Percentiles rank a stretch among this genome's conserved stretches.
These are phyloP conservation scores for Hypoxylon perforatum DNA, from an alignment of 495 filamentous ascomycete species.

Conservation along the genomic window DNA sequence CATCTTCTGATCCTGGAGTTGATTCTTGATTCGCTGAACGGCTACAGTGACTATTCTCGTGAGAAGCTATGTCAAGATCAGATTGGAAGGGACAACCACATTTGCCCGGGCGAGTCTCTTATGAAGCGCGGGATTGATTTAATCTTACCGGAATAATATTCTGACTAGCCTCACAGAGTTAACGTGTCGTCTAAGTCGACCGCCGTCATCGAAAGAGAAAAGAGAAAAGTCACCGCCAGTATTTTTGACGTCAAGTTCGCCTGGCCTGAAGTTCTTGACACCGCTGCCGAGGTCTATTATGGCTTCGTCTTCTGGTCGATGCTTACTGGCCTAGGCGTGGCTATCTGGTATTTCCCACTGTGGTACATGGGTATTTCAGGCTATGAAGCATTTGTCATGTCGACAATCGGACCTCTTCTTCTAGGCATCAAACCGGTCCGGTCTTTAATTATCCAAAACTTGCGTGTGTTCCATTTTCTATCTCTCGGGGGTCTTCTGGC, in stretches of 20 bases:
- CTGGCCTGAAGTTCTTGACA: slow-evolving; percentile 79
- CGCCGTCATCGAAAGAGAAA: slow-evolving; percentile 88
- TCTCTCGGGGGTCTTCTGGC: slow-evolving; percentile 83
- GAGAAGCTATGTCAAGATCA: background rate
- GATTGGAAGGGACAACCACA: background rate
- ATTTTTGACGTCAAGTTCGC: slow-evolving; percentile 79
- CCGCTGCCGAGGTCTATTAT: slow-evolving; percentile 89
- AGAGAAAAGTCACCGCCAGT: slow-evolving; percentile 76
- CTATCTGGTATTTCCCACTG: slow-evolving; percentile 98
- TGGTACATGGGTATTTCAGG: slow-evolving; percentile 99
- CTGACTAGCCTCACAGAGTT: slow-evolving; percentile 59
- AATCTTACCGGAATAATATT: slow-evolving; percentile 32
- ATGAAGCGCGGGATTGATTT: slow-evolving; percentile 8
- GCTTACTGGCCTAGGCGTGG: slow-evolving; percentile 85
- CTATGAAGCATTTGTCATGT: slow-evolving; percentile 89
- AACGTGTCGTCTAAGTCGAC: slow-evolving; percentile 74
- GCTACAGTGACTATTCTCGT: background rate
- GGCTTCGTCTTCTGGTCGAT: slow-evolving; percentile 97
- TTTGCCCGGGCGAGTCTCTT: slow-evolving; percentile 49
- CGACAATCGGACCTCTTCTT: slow-evolving; percentile 83
- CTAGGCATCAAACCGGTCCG: slow-evolving; percentile 77
- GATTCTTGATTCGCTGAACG: too few relatives aligned
- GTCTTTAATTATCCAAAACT: slow-evolving; percentile 71
- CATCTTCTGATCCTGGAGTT: too few relatives aligned
- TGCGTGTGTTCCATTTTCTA: slow-evolving; percentile 75